phyloP scores from a whole-genome alignment of 176 grass and related monocot species.

The Avena sativa region DNA sequence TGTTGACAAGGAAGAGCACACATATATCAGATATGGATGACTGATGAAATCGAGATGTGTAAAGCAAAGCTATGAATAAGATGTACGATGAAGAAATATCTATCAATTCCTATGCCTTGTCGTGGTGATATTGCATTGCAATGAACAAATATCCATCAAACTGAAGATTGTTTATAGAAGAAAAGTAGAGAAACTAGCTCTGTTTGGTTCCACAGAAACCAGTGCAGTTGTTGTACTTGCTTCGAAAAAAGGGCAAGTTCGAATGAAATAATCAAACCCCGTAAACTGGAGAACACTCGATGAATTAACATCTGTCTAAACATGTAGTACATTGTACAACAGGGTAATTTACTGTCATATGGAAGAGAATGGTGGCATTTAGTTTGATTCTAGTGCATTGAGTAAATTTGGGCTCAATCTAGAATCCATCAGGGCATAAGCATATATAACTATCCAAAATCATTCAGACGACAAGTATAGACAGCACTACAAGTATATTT shows the following conservation, averaged over 20 bases:
- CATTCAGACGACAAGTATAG: neutral
- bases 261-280: neutral
- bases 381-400: neutral
- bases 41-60: slow-evolving; percentile 21
- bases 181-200: neutral
- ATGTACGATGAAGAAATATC: slow-evolving; percentile 9
- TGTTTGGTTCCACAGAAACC: slow-evolving; percentile 4
- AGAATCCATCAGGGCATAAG: neutral
- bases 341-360: slow-evolving; percentile 12
- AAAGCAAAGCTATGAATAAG: slow-evolving; percentile 19
- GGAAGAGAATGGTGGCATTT: neutral
- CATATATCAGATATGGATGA: neutral
- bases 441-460: slow-evolving; percentile 29
- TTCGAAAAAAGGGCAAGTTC: neutral
- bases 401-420: neutral
- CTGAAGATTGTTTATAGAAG: slow-evolving; percentile 24
- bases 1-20: neutral
- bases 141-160: neutral
- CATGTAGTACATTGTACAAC: slow-evolving; percentile 15
- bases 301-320: slow-evolving; percentile 3
- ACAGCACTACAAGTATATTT: slow-evolving; percentile 15
- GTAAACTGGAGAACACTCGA: neutral
- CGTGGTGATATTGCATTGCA: slow-evolving; percentile 2
- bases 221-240: neutral
- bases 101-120: neutral